Percentiles rank a stretch among this genome's conserved stretches.
These are phyloP conservation scores for Fraxinus sp. DNA, from an alignment of 305 asterid genomes.

Conservation along the genomic window DNA sequence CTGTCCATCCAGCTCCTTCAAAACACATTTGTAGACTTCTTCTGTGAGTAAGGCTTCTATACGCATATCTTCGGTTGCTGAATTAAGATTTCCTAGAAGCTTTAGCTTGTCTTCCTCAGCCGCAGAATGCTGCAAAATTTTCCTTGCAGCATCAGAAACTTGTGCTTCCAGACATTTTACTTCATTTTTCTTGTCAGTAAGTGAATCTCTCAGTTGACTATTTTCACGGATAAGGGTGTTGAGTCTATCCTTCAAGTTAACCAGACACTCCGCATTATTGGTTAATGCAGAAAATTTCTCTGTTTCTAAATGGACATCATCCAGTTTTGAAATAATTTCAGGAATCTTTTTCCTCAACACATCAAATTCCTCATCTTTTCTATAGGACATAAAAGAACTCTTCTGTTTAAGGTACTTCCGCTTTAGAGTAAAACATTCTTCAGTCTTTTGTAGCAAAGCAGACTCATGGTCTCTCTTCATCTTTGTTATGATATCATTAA, in stretches of 20 bases:
- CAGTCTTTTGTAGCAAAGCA: slow-evolving; percentile 57
- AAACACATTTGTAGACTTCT: slow-evolving; percentile 52
- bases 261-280: slow-evolving; percentile 36
- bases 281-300: slow-evolving; percentile 44
- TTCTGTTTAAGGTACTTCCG: slow-evolving; percentile 64
- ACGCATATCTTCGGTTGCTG: slow-evolving; percentile 43
- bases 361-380: slow-evolving; percentile 71
- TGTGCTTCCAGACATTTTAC: slow-evolving; percentile 49
- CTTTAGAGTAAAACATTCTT: slow-evolving; percentile 53
- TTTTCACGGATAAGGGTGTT: slow-evolving; percentile 66
- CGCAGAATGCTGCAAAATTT: slow-evolving; percentile 44
- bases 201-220: slow-evolving; percentile 47
- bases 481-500: slow-evolving; percentile 53
- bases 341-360: slow-evolving; percentile 61
- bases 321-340: slow-evolving; percentile 56
- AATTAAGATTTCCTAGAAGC: slow-evolving; percentile 42
- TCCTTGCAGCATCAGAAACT: slow-evolving; percentile 45
- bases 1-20: slow-evolving; percentile 45
- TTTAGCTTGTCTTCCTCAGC: slow-evolving; percentile 52
- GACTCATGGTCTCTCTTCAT: slow-evolving; percentile 80
- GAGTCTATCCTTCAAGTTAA: slow-evolving; percentile 47
- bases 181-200: slow-evolving; percentile 53
- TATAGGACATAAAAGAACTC: slow-evolving; percentile 42
- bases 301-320: slow-evolving; percentile 53
- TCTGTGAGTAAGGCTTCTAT: slow-evolving; percentile 52